Evolutionary conservation across 2,329 filamentous ascomycete species (phyloP).

Genomic region (Penicillium sp.): DNA sequence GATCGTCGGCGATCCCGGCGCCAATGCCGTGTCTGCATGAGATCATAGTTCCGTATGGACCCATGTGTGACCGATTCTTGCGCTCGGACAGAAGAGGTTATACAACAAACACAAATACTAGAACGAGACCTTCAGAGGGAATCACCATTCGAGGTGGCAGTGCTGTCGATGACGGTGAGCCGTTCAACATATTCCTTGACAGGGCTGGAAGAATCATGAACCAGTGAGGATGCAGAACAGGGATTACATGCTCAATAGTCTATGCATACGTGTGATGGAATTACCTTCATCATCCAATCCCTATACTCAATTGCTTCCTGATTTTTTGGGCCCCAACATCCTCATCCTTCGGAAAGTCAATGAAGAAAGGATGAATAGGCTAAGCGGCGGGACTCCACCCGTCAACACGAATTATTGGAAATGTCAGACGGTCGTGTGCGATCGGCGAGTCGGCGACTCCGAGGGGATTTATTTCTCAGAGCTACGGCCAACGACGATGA

Average conservation of each 20-base stretch:
- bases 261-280: slow-evolving; percentile 7
- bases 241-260: not conserved
- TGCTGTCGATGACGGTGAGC: not conserved
- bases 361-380: slow-evolving; percentile 10
- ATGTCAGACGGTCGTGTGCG: not conserved
- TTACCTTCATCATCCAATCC: slow-evolving; percentile 8
- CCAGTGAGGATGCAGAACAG: slow-evolving; percentile 11
- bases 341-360: no score
- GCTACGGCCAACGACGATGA: not conserved
- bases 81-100: no score
- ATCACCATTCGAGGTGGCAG: not conserved
- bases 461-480: slow-evolving; percentile 7
- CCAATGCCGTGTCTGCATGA: slow-evolving; percentile 3
- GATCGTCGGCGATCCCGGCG: slow-evolving; percentile 20
- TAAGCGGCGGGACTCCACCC: slow-evolving; percentile 3
- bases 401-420: slow-evolving; percentile 12
- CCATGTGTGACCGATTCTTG: not conserved
- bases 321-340: no score
- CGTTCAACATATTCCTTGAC: slow-evolving; percentile 5
- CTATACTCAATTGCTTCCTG: no score
- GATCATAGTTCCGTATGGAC: slow-evolving; percentile 1
- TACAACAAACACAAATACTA: no score
- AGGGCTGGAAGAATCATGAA: slow-evolving; percentile 6
- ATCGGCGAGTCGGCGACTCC: slow-evolving; percentile 15
- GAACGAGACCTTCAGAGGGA: no score